A percentile compares a stretch with the other conserved stretches of the same genome.
Conservation (phyloP, 2,329 filamentous ascomycete species). For the Aureobasidium pullulans region DNA sequence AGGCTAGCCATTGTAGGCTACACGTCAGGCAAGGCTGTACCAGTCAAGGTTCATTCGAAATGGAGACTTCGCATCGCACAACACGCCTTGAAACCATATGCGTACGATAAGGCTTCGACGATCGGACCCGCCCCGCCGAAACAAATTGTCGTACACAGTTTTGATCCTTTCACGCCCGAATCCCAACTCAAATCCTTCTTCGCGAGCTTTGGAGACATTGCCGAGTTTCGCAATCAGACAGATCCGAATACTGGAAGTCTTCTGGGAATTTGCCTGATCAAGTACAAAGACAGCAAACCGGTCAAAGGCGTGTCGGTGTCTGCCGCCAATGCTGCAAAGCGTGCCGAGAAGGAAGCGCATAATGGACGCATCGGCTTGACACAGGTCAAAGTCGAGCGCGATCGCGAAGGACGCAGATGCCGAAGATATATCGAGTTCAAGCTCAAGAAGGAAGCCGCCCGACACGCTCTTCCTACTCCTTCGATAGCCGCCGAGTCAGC, state of each 20-base stretch:
- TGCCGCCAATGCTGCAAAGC: slow-evolving; percentile 73
- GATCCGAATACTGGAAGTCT: slow-evolving; percentile 92
- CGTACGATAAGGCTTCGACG: slow-evolving; percentile 74
- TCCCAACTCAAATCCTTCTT: slow-evolving; percentile 70
- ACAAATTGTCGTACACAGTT: slow-evolving; percentile 90
- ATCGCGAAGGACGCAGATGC: slow-evolving; percentile 80
- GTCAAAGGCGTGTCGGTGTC: slow-evolving; percentile 50
- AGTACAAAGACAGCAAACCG: slow-evolving; percentile 66
- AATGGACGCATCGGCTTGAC: slow-evolving; percentile 73
- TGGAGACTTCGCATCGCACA: slow-evolving; percentile 63
- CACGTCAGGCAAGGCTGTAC: slow-evolving; percentile 42
- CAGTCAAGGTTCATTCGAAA: slow-evolving; percentile 54
- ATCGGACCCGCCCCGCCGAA: slow-evolving; percentile 83
- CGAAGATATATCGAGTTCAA: slow-evolving; percentile 67
- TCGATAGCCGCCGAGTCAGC: background rate
- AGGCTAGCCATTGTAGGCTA: slow-evolving; percentile 63
- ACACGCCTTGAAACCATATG: slow-evolving; percentile 74
- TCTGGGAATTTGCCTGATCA: slow-evolving; percentile 85
- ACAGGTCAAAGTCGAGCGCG: slow-evolving; percentile 74
- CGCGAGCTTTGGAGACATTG: slow-evolving; percentile 76
- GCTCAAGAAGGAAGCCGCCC: slow-evolving; percentile 44
- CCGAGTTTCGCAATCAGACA: slow-evolving; percentile 86
- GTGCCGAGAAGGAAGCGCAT: slow-evolving; percentile 69
- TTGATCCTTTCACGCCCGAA: slow-evolving; percentile 81
- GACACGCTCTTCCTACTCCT: background rate